Evolutionary conservation across 2,329 filamentous ascomycete species (phyloP).

Genomic region (Emydomyces testavorans): DNA sequence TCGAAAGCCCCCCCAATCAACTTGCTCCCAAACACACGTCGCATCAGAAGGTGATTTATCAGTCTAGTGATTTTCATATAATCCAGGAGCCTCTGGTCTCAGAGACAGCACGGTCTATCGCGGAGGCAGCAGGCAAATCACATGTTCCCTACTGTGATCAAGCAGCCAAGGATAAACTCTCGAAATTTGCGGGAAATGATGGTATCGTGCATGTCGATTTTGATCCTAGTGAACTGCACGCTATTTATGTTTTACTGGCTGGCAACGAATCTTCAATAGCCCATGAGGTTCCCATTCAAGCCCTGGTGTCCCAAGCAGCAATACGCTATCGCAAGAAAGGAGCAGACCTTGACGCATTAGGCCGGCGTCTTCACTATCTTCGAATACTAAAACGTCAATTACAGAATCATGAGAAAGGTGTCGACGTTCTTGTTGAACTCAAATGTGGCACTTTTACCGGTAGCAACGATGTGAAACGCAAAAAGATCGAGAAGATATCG

Average conservation of each 20-base stretch:
- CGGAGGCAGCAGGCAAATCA: background rate
- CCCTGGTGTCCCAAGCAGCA: constrained; percentile 17
- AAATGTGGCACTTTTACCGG: background rate
- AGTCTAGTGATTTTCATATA: constrained; percentile 16
- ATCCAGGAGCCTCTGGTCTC: constrained; percentile 11
- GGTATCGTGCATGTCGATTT: constrained; percentile 23
- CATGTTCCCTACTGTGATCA: background rate
- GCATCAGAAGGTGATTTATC: constrained; percentile 13
- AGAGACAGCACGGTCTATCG: background rate
- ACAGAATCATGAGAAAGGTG: background rate
- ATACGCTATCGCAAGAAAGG: background rate
- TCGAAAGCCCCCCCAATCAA: background rate
- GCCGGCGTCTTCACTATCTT: background rate
- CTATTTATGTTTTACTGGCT: constrained; percentile 17
- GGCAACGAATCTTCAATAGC: background rate
- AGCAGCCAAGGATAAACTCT: background rate
- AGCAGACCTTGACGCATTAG: background rate
- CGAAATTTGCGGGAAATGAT: background rate
- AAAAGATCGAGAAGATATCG: background rate
- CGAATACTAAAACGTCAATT: background rate
- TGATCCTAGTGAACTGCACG: constrained; percentile 18
- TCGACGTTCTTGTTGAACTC: constrained; percentile 2
- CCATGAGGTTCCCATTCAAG: constrained; percentile 18
- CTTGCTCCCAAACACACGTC: background rate
- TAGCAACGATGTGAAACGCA: background rate